phyloP scores from a whole-genome alignment of 768 basidiomycete species.

The Trametes gibbosa region DNA sequence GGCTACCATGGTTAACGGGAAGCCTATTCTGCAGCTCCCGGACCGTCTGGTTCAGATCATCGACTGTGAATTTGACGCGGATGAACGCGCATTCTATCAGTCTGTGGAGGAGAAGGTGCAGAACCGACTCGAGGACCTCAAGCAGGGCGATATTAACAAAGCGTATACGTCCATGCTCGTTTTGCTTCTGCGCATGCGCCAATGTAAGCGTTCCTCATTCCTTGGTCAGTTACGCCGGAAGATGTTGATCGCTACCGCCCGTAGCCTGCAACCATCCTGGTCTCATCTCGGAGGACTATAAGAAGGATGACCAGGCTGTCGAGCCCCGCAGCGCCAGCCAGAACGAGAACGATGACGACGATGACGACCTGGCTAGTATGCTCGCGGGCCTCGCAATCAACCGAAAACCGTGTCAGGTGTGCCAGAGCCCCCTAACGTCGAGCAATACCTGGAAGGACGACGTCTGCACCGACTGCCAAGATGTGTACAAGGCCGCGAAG shows the following conservation, averaged over 20 bases:
- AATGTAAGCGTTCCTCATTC: slow-evolving; percentile 52
- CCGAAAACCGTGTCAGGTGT: slow-evolving; percentile 71
- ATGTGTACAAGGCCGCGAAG: slow-evolving; percentile 47
- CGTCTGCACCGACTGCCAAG: slow-evolving; percentile 48
- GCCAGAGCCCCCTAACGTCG: slow-evolving; percentile 43
- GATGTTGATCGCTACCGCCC: neutral
- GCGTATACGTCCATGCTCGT: slow-evolving; percentile 71
- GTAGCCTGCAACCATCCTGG: slow-evolving; percentile 89
- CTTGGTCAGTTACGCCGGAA: too few species aligned
- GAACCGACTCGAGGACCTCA: slow-evolving; percentile 58
- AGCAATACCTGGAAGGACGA: slow-evolving; percentile 40
- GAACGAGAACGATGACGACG: slow-evolving; percentile 51
- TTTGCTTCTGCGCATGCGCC: slow-evolving; percentile 77
- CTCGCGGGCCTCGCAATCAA: slow-evolving; percentile 69
- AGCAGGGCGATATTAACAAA: slow-evolving; percentile 48
- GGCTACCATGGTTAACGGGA: slow-evolving; percentile 68
- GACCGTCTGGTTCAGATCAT: slow-evolving; percentile 67
- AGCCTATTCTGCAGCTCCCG: slow-evolving; percentile 79
- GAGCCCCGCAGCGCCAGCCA: slow-evolving; percentile 58
- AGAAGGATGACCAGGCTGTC: slow-evolving; percentile 71
- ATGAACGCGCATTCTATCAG: slow-evolving; percentile 79
- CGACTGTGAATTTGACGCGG: slow-evolving; percentile 70
- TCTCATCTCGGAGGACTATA: slow-evolving; percentile 75
- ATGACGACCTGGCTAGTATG: slow-evolving; percentile 73
- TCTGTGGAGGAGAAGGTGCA: slow-evolving; percentile 41